Percentiles rank a stretch among this genome's conserved stretches.
Evolutionary conservation across 2,329 filamentous ascomycete genomes (phyloP).

Genomic region (Xylariaceae sp.): DNA sequence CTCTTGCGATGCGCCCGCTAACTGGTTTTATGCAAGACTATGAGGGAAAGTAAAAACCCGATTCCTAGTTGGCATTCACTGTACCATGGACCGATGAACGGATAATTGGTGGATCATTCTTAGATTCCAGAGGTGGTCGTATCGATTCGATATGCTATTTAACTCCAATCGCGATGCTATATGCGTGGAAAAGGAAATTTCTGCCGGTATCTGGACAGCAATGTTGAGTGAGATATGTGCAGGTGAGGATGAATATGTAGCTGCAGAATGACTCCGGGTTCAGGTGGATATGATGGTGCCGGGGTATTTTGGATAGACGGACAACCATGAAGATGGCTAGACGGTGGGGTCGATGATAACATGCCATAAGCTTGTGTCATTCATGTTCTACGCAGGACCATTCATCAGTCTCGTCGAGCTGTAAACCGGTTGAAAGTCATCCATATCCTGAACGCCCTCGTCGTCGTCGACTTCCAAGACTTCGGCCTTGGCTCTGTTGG

Average conservation of each 20-base stretch:
- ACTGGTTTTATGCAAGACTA: no score
- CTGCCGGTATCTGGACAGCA: neutral
- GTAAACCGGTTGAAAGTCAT: conserved; percentile 21
- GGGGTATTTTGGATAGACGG: no score
- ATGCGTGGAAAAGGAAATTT: conserved; percentile 13
- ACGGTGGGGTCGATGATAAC: neutral
- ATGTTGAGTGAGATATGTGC: conserved; percentile 1
- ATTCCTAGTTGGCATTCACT: no score
- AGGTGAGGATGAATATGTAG: neutral
- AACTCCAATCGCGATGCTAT: conserved; percentile 24
- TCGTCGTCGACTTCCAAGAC: conserved; percentile 27
- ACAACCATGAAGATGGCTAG: conserved; percentile 1
- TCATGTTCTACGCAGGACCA: conserved; percentile 11
- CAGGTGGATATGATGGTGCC: neutral
- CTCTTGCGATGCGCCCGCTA: no score
- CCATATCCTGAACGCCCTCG: conserved; percentile 27
- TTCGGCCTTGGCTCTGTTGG: conserved; percentile 16
- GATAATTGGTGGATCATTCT: no score
- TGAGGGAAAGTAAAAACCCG: no score
- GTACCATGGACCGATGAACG: no score
- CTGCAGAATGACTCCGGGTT: neutral
- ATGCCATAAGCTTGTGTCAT: conserved; percentile 1
- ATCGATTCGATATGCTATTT: conserved; percentile 10
- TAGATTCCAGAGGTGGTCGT: neutral
- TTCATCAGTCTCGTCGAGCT: conserved; percentile 20